These are phyloP conservation scores for Centrapalus pauciflorus DNA, from an alignment of 129 eudicot genomes.

Conservation along the genomic window DNA sequence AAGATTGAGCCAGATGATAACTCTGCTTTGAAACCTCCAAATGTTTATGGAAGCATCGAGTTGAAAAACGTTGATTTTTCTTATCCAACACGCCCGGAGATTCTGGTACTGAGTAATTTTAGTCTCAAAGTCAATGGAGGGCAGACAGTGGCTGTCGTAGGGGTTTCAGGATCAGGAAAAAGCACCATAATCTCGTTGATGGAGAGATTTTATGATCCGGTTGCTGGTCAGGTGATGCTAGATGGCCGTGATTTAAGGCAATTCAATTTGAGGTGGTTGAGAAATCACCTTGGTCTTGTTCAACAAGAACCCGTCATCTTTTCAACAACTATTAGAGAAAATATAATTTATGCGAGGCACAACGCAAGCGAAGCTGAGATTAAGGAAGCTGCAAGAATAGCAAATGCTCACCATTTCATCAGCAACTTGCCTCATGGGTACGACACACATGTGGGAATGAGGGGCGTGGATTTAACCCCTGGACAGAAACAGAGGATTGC, in stretches of 20 bases:
- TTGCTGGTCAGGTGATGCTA: constrained; percentile 81
- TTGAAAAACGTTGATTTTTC: constrained; percentile 78
- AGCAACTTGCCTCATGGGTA: constrained; percentile 95
- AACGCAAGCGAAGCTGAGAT: constrained; percentile 95
- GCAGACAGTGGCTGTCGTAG: constrained; percentile 94
- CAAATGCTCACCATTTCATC: constrained; percentile 95
- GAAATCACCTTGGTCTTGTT: constrained; percentile 90
- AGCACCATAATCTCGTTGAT: constrained; percentile 88
- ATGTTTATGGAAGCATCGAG: constrained; percentile 93
- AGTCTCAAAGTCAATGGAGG: constrained; percentile 91
- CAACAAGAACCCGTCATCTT: constrained; percentile 95
- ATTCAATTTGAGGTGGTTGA: constrained; percentile 83
- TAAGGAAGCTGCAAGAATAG: constrained; percentile 95
- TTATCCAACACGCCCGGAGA: constrained; percentile 88
- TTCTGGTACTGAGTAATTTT: constrained; percentile 81
- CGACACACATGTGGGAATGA: constrained; percentile 97
- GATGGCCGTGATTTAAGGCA: constrained; percentile 85
- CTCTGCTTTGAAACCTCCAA: constrained; percentile 84
- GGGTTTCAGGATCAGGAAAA: constrained; percentile 97
- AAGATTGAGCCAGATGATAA: constrained; percentile 87
- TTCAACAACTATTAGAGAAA: constrained; percentile 86
- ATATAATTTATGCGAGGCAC: constrained; percentile 91
- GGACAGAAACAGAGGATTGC: constrained; percentile 98
- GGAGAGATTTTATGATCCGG: constrained; percentile 89
- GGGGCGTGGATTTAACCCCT: constrained; percentile 91